A percentile compares a stretch with the other conserved stretches of the same genome.
phyloP scores from a whole-genome alignment of 352 stramenopile species.

The Pythium pyrilobum region DNA sequence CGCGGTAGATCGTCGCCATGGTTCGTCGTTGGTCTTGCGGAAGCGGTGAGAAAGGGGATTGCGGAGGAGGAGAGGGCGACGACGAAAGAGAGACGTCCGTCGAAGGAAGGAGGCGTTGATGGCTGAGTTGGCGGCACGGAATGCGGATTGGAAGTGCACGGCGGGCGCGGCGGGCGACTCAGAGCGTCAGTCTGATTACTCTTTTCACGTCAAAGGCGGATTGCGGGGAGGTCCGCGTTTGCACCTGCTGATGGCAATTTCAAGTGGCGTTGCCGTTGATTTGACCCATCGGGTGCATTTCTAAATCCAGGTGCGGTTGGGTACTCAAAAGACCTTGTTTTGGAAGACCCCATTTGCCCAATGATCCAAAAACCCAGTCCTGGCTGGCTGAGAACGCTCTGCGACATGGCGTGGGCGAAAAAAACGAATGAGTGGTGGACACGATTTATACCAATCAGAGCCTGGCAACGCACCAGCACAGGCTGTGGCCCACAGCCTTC shows the following conservation, averaged over 20 bases:
- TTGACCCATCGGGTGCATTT: neutral
- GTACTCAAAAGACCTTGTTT: neutral
- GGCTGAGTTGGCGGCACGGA: too few species aligned
- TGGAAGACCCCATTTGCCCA: neutral
- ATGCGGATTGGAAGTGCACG: neutral
- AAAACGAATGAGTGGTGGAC: conserved; percentile 13
- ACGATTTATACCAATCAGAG: conserved; percentile 11
- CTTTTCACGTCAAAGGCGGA: neutral
- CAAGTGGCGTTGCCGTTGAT: conserved; percentile 5
- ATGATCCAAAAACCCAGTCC: conserved; percentile 10
- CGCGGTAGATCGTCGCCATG: conserved; percentile 73
- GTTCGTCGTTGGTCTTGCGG: neutral
- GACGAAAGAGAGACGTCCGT: too few species aligned
- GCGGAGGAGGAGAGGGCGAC: neutral
- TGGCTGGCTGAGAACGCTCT: conserved; percentile 7
- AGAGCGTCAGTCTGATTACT: neutral
- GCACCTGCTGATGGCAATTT: conserved; percentile 18
- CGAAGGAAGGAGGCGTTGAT: too few species aligned
- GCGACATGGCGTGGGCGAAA: conserved; percentile 1
- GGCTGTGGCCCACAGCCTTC: neutral
- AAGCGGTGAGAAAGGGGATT: neutral
- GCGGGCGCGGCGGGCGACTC: neutral
- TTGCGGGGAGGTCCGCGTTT: conserved; percentile 3
- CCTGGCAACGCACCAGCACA: conserved; percentile 3
- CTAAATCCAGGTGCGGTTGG: conserved; percentile 13